These are phyloP conservation scores for Penicillium concentricum DNA, from an alignment of 2,329 filamentous ascomycete species.

Conservation along the genomic window DNA sequence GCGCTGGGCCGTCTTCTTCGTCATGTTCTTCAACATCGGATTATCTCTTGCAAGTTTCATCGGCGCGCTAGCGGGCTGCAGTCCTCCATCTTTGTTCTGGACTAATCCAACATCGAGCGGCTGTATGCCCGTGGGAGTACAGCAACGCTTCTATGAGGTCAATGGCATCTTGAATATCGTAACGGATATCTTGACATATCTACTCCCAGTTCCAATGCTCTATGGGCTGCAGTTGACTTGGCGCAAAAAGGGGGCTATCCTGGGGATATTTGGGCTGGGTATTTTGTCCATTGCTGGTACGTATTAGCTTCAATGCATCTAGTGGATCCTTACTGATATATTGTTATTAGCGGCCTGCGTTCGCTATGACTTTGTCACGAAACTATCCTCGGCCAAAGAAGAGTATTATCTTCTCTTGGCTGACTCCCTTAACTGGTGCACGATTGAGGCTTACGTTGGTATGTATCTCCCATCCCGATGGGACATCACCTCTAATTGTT, in stretches of 20 bases:
- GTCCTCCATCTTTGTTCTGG: slow-evolving; percentile 12
- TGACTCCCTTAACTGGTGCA: slow-evolving; percentile 20
- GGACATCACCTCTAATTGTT: not conserved
- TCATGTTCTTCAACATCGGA: slow-evolving; percentile 1
- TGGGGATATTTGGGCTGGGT: slow-evolving; percentile 14
- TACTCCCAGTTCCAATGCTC: slow-evolving; percentile 17
- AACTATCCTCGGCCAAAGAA: slow-evolving; percentile 7
- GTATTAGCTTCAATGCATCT: not conserved
- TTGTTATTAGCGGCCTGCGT: slow-evolving; percentile 12
- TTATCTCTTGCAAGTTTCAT: not conserved
- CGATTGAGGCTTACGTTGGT: slow-evolving; percentile 17
- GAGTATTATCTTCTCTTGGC: slow-evolving; percentile 15
- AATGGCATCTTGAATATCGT: slow-evolving; percentile 18
- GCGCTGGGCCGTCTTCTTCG: slow-evolving; percentile 11
- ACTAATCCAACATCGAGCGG: not conserved
- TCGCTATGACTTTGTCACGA: slow-evolving; percentile 14
- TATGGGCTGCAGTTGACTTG: slow-evolving; percentile 9
- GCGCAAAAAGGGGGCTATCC: slow-evolving; percentile 14
- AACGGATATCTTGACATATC: slow-evolving; percentile 15
- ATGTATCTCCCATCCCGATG: not conserved
- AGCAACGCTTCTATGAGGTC: slow-evolving; percentile 17
- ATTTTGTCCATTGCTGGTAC: slow-evolving; percentile 13
- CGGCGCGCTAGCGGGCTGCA: slow-evolving; percentile 1
- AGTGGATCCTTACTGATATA: not conserved
- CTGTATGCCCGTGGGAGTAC: slow-evolving; percentile 9